phyloP scores from a whole-genome alignment of 2,329 filamentous ascomycete genomes.

The Trichoderma cornu-damae region DNA sequence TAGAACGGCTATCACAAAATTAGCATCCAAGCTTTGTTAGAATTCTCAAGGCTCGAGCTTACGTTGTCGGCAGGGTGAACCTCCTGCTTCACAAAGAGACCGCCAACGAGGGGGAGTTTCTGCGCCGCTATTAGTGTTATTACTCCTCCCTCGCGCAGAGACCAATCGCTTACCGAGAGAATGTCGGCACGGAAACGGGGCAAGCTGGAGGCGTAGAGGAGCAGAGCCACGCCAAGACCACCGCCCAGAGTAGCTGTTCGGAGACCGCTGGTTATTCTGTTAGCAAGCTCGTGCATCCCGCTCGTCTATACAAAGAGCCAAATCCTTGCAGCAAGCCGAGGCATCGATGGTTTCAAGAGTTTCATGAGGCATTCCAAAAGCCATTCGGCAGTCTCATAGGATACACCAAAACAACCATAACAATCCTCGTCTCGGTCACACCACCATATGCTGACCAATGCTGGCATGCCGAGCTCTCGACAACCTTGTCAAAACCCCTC shows the following conservation, averaged over 20 bases:
- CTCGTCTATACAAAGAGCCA: slow-evolving; percentile 19
- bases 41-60: slow-evolving; percentile 29
- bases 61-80: slow-evolving; percentile 59
- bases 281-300: not conserved
- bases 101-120: slow-evolving; percentile 52
- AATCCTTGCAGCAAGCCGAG: not conserved
- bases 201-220: slow-evolving; percentile 58
- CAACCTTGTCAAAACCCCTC: not conserved
- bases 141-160: not conserved
- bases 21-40: slow-evolving; percentile 19
- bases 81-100: slow-evolving; percentile 49
- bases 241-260: slow-evolving; percentile 52
- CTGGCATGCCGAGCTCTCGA: not conserved
- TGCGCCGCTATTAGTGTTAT: slow-evolving; percentile 26
- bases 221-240: slow-evolving; percentile 52
- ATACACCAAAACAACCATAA: not conserved
- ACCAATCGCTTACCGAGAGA: slow-evolving; percentile 44
- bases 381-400: not conserved
- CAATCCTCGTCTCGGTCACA: not conserved
- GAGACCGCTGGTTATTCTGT: slow-evolving; percentile 40
- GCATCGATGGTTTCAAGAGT: too few relatives aligned
- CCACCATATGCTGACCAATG: not conserved
- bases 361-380: not conserved
- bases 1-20: slow-evolving; percentile 38
- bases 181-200: slow-evolving; percentile 57